Conservation (phyloP, 2,329 filamentous ascomycete genomes). For the Microdochium bolleyi region DNA sequence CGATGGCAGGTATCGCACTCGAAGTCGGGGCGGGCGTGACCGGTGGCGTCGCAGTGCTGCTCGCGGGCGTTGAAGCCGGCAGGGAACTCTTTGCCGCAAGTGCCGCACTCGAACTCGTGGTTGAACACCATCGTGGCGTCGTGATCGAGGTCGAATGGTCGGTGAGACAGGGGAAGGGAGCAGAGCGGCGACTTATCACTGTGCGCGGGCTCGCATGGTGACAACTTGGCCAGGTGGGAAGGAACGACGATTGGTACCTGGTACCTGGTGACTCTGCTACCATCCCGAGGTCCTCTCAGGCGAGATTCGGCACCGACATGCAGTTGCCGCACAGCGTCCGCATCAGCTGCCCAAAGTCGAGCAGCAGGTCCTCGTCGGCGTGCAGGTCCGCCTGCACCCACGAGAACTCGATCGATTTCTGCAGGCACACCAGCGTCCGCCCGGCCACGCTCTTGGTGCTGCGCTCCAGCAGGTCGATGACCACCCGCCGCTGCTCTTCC, state of each 20-base stretch:
- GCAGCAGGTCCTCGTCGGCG: background rate
- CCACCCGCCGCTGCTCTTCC: background rate
- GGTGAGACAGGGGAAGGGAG: no score
- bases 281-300: no score
- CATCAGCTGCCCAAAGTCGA: background rate
- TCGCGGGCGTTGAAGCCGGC: conserved; percentile 5
- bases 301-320: background rate
- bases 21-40: conserved; percentile 4
- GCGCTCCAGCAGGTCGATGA: background rate
- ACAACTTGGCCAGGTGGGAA: no score
- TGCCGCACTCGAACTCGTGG: conserved; percentile 7
- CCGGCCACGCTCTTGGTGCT: background rate
- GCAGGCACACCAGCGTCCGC: background rate
- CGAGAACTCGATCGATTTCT: background rate
- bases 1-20: conserved; percentile 11
- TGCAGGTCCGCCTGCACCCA: background rate
- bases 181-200: no score
- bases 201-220: no score
- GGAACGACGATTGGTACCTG: no score
- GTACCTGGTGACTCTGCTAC: no score
- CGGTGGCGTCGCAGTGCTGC: conserved; percentile 7
- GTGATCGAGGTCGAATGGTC: no score
- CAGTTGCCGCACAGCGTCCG: background rate
- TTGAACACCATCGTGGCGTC: background rate
- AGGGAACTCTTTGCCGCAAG: conserved; percentile 8